Evolutionary conservation across 257 asterid genomes (phyloP).

Genomic region (Nicotiana tabacum): DNA sequence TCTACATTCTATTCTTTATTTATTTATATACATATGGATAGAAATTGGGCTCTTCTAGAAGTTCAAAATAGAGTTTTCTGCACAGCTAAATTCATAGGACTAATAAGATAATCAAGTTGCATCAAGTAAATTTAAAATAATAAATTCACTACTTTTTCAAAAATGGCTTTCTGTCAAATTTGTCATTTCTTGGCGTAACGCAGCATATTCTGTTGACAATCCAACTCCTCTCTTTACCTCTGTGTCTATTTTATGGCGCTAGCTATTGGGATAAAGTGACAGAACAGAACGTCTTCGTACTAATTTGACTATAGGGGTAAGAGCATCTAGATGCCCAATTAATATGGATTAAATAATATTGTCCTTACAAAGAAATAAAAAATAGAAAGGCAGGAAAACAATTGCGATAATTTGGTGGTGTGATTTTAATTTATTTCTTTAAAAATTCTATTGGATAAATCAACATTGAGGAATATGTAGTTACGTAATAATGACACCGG

Average conservation of each 20-base stretch:
- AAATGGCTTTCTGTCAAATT: constrained; percentile 1
- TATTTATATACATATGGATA: neutral
- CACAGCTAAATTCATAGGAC: neutral
- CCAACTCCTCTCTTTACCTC: neutral
- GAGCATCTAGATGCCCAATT: neutral
- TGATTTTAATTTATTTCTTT: neutral
- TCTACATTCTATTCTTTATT: neutral
- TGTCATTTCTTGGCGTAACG: constrained; percentile 2
- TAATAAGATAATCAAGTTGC: neutral
- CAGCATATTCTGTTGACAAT: neutral
- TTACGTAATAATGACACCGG: too few relatives aligned
- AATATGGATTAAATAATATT: neutral
- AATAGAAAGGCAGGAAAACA: neutral
- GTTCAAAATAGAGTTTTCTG: neutral
- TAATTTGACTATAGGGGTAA: neutral
- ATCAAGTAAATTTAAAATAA: neutral
- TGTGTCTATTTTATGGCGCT: neutral
- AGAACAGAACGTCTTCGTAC: neutral
- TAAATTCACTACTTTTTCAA: neutral
- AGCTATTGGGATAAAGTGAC: neutral
- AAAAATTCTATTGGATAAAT: neutral
- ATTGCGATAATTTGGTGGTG: neutral
- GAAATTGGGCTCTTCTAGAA: constrained; percentile 12
- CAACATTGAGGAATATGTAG: too few relatives aligned
- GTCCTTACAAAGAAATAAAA: neutral